phyloP scores from a whole-genome alignment of 495 filamentous ascomycete species.

The Tuber calosporum region DNA sequence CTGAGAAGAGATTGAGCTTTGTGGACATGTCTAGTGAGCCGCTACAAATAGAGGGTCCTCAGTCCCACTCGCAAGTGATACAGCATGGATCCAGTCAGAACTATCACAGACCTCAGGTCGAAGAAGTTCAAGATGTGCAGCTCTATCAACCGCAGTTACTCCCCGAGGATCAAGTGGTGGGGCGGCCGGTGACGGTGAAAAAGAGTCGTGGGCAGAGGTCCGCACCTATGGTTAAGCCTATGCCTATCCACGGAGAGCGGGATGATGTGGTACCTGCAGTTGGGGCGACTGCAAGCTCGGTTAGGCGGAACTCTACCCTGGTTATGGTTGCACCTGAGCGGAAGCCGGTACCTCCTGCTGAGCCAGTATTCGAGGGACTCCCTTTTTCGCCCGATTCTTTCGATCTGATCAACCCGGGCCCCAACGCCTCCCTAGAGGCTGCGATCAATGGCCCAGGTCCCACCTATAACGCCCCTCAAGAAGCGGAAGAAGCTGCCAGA shows the following conservation, averaged over 20 bases:
- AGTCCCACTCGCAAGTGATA: conserved; percentile 25
- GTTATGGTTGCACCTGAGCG: conserved; percentile 28
- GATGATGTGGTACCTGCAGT: conserved; percentile 15
- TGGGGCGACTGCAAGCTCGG: conserved; percentile 10
- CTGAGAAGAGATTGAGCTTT: conserved; percentile 30
- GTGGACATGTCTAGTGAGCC: conserved; percentile 8
- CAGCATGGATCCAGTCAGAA: conserved; percentile 34
- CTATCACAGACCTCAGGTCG: conserved; percentile 39
- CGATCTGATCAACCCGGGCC: conserved; percentile 60
- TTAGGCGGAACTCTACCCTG: conserved; percentile 32
- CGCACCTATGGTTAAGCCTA: conserved; percentile 39
- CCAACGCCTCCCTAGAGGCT: conserved; percentile 43
- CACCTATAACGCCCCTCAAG: conserved; percentile 6
- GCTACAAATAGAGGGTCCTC: conserved; percentile 36
- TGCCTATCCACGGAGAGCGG: conserved; percentile 38
- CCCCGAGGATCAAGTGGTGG: conserved; percentile 29
- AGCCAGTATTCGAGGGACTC: conserved; percentile 45
- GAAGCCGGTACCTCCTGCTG: conserved; percentile 32
- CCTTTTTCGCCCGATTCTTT: conserved; percentile 91
- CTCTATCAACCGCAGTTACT: conserved; percentile 35
- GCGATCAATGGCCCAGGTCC: conserved; percentile 15
- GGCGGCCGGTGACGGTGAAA: conserved; percentile 11
- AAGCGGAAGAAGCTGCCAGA: conserved; percentile 18
- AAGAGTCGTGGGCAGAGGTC: conserved; percentile 29
- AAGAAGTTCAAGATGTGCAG: conserved; percentile 39